phyloP scores from a whole-genome alignment of 2,329 filamentous ascomycete species.

The Westerdykella ornata region DNA sequence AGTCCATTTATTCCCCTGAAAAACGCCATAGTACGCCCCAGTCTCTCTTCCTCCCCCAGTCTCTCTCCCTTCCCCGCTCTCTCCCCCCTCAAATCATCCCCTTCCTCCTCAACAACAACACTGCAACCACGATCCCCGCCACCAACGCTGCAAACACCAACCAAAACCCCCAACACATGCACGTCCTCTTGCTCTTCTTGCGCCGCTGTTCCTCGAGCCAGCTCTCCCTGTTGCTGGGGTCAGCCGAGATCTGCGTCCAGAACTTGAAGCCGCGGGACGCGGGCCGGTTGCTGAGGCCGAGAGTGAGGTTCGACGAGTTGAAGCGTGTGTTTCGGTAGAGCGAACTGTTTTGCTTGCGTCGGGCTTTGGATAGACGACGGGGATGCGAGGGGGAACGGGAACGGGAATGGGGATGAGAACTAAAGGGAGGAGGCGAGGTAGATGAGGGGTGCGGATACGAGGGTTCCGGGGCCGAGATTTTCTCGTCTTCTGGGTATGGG shows the following conservation, averaged over 20 bases:
- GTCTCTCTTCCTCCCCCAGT: not conserved
- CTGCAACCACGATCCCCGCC: conserved; percentile 40
- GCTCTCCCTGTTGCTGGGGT: conserved; percentile 39
- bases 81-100: conserved; percentile 50
- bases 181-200: conserved; percentile 44
- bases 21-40: not conserved
- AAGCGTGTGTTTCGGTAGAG: conserved; percentile 8
- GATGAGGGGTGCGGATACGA: conserved; percentile 4
- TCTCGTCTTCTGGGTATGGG: not conserved
- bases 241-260: conserved; percentile 28
- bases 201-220: conserved; percentile 49
- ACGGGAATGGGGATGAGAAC: conserved; percentile 1
- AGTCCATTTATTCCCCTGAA: not conserved
- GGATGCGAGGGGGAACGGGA: conserved; percentile 1
- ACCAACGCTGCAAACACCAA: conserved; percentile 41
- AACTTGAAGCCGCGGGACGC: conserved; percentile 23
- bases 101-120: conserved; percentile 40
- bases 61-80: not conserved
- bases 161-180: conserved; percentile 47
- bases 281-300: conserved; percentile 22
- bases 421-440: conserved; percentile 3
- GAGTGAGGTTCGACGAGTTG: conserved; percentile 17
- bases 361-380: not conserved
- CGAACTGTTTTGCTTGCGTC: not conserved
- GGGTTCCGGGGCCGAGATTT: not conserved